Base-by-base conservation (phyloP, 1,284 basidiomycete species). In the Tremellales sp. region DNA sequence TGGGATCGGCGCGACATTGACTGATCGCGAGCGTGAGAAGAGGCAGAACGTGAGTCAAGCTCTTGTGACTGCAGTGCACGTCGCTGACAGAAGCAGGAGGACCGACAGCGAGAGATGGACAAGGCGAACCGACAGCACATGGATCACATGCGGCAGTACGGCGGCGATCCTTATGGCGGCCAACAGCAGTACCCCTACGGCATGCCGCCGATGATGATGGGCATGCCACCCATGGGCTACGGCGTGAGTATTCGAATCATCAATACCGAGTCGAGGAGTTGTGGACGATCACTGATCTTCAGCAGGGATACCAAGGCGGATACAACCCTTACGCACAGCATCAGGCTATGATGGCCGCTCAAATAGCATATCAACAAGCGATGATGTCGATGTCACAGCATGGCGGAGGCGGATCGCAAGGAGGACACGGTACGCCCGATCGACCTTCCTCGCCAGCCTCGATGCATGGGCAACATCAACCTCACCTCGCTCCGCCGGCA, bases 21-120 rank as follows among this genome's bases (percentile, higher is more conserved):
- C 94, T 1, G 93, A 97, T 75, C 82, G 92, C 33, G 93, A 97
- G 74, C 82, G 92, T 42, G 91, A 97, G 69, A 87, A 89, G 67
- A 81, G 92, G 23, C 52, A 89, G 23, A 90, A 87, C 19, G 70
- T 73, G 57, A 74, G 68, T 66, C 0, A 10, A 4, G 13, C 15
- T 8, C 39, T 31, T 15, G 15, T 8, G 17, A 17, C 23, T 35
- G 35, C 17, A 36, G 46, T 25, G 25, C 42, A 29, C 10, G 25
- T 21, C 27, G 37, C 44, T 49, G 35, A 61, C 61, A 26, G 52
- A 45, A n/a, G 37, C 51, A 73, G 63, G 89, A 94, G 75, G 92
- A 94, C 56, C 80, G 92, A 39, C 91, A 94, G 67, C 83, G 93
- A 58, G 87, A 93, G 68, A 40, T 40, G 39, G 21, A 40, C 17